Evolutionary conservation across 805 yeast genomes (phyloP).

Genomic region (Pichia rugopelliculosa): DNA sequence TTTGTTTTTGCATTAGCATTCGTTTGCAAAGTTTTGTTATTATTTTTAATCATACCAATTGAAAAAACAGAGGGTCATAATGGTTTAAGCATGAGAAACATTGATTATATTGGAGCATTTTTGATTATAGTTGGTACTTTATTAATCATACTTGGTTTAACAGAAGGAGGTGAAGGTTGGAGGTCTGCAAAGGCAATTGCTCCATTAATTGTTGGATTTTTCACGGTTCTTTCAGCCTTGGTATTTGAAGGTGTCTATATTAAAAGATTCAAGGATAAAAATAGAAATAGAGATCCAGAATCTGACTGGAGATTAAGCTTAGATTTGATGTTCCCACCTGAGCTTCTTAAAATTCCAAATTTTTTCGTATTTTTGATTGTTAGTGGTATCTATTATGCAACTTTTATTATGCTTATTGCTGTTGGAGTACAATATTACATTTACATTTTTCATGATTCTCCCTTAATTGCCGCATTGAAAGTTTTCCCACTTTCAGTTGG

Average conservation of each 20-base stretch:
- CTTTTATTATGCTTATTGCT: conserved; percentile 6
- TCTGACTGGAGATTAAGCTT: conserved; percentile 13
- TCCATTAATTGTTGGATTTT: conserved; percentile 33
- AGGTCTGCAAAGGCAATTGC: conserved; percentile 33
- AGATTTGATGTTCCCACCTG: conserved; percentile 19
- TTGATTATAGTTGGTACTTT: conserved; percentile 31
- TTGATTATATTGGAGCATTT: conserved; percentile 32
- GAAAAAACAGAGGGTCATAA: conserved; percentile 22
- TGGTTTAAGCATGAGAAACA: conserved; percentile 17
- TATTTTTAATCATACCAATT: conserved; percentile 25
- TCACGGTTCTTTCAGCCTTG: conserved; percentile 23
- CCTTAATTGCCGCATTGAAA: conserved; percentile 32
- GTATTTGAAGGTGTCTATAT: conserved; percentile 27
- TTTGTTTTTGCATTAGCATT: conserved; percentile 29
- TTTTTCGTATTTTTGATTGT: conserved; percentile 14
- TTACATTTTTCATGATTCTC: conserved; percentile 24
- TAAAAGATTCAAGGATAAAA: conserved; percentile 4
- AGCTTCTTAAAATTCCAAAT: conserved; percentile 15
- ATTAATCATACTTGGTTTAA: conserved; percentile 36
- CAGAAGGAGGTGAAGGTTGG: conserved; percentile 41
- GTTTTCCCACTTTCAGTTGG: conserved; percentile 30
- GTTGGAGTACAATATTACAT: conserved; percentile 17
- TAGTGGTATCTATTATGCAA: conserved; percentile 6
- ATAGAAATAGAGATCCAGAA: neutral
- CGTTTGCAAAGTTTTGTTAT: conserved; percentile 15